Base-by-base conservation (phyloP, 2,329 filamentous ascomycete species). In the Simplicillium sp. region DNA sequence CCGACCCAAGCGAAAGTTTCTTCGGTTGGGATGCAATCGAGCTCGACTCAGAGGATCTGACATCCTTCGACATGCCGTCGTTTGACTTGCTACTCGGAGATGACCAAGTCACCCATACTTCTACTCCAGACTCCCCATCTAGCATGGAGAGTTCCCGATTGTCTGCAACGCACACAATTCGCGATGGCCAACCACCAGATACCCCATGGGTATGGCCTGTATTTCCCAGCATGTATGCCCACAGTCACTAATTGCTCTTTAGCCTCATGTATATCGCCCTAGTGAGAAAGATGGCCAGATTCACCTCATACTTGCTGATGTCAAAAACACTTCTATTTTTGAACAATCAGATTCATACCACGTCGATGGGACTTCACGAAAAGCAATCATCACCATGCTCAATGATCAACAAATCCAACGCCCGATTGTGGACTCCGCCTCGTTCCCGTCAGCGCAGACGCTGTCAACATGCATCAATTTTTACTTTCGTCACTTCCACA, bases 401-500 rank as follows among this genome's bases (percentile, higher is more conserved):
- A 42, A 34, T 29, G 37, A 29, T 11, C 34, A 42, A 13, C 40
- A 38, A 15, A 34, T 29, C 11, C 37, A 29, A 16, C 37, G 40
- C 34, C 40, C 40, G 2, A 34, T 29, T n/a, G 35, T 42, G 11
- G 40, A 42, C 15, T 11, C 28, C 6, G 15, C 29, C 20, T 37
- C 25, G 34, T 38, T 42, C 29, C 40, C 40, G 11, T 42, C 40
- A 8, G 16, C 40, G 3, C 16, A 38, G 28, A 37, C 34, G 6
- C 35, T 42, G 7, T 42, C 40, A n/a, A 15, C 34, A 9, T 42
- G 40, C 18, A 31, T 42, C 29, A 42, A 42, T 18, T 34, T 42
- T 13, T 42, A 42, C 16, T 42, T 41, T 16, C 40, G 40, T 18
- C 40, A 41, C n/a, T 42, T 42, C 16, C 40, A 42, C 18, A 34